Base-by-base conservation (phyloP, 1,284 basidiomycete species). In the Melampsora abietis-canadensis region DNA sequence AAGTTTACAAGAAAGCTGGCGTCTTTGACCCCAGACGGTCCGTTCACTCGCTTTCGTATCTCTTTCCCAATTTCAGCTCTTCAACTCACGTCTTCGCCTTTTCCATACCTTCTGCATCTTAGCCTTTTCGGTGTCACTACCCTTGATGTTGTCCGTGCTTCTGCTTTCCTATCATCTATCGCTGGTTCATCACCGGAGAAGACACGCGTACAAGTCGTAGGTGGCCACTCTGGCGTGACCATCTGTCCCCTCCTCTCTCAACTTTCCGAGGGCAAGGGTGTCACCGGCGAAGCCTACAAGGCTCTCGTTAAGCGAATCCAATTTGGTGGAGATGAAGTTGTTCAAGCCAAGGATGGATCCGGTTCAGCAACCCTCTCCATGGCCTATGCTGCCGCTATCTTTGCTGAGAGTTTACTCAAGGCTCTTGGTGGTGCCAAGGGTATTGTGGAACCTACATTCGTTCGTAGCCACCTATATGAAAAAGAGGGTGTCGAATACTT, bases 71-170 rank as follows among this genome's bases (percentile, higher is more conserved):
- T n/a, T 27, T 47, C 0, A 10, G 48, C 48, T 24, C n/a, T 30
- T 30, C 14, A 27, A 57, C 12, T 19, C 37, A 76, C 21, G 19
- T 19, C 21, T 21, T 40, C 30, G 12, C 30, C 31, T 5, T 12
- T n/a, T 15, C 64, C 60, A n/a, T 27, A 37, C 3, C 7, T 64
- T 59, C 21, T 21, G 27, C 21, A 5, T 24, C 54, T 14, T 40
- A 92, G 92, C 79, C 83, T 98, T 78, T 98, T 98, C 82, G 96
- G 95, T 87, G 93, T 98, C 67, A 98, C 96, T 76, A 98, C 96
- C 47, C 88, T 99, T 77, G 95, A 99, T 83, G 94, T 98, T 77
- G 92, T 98, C 80, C 94, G 96, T 80, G 89, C 96, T 37, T 94
- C 93, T 19, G 94, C 93, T 74, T 98, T 98, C 83, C 89, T 96